Conservation (phyloP, 768 basidiomycete genomes). For the Boletus speciosus region DNA sequence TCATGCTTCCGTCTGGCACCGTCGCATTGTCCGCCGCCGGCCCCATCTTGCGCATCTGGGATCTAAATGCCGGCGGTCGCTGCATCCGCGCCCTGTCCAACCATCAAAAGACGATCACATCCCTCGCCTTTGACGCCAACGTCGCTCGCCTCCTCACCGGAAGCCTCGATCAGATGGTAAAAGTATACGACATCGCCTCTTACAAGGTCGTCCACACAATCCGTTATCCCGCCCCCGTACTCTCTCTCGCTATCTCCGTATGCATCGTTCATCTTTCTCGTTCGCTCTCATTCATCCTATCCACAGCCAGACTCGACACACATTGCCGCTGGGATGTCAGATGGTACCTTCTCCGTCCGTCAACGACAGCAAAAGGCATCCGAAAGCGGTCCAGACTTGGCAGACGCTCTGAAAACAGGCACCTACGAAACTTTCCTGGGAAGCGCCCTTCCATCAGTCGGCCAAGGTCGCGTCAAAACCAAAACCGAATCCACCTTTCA, state of each 20-base stretch:
- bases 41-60: slow-evolving; percentile 93
- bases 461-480: slow-evolving; percentile 49
- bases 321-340: slow-evolving; percentile 95
- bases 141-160: slow-evolving; percentile 84
- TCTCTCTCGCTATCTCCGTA: slow-evolving; percentile 90
- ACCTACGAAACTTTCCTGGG: slow-evolving; percentile 68
- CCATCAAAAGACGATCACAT: slow-evolving; percentile 96
- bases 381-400: slow-evolving; percentile 43
- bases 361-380: slow-evolving; percentile 75
- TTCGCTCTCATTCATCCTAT: slow-evolving; percentile 5
- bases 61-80: slow-evolving; percentile 84
- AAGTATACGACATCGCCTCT: slow-evolving; percentile 92
- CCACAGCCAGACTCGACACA: slow-evolving; percentile 92
- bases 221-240: slow-evolving; percentile 91
- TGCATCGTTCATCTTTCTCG: slow-evolving; percentile 1
- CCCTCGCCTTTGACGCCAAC: slow-evolving; percentile 74
- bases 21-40: slow-evolving; percentile 84
- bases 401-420: slow-evolving; percentile 45
- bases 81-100: slow-evolving; percentile 92
- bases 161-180: slow-evolving; percentile 95
- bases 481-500: slow-evolving; percentile 48
- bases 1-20: slow-evolving; percentile 89
- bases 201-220: slow-evolving; percentile 98
- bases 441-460: slow-evolving; percentile 50
- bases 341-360: slow-evolving; percentile 96